These are phyloP conservation scores for Brassica incana DNA, from an alignment of 345 rosid species.

Conservation along the genomic window DNA sequence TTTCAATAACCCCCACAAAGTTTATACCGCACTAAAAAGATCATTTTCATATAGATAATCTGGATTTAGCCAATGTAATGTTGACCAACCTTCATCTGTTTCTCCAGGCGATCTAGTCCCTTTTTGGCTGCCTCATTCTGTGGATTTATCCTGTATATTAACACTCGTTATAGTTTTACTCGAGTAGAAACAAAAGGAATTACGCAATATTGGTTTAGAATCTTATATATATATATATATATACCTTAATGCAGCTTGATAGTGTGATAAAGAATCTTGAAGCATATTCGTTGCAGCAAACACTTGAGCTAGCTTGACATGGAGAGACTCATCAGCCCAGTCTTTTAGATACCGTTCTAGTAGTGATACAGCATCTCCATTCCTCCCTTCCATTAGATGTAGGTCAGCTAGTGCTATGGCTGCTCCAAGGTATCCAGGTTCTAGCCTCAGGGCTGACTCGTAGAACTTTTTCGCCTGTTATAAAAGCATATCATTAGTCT, in stretches of 20 bases:
- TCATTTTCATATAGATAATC: not conserved
- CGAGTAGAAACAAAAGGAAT: not conserved
- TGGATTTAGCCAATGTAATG: not conserved
- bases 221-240: not conserved
- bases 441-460: slow-evolving; percentile 91
- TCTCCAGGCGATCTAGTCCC: slow-evolving; percentile 95
- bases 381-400: slow-evolving; percentile 85
- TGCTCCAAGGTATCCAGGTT: slow-evolving; percentile 95
- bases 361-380: slow-evolving; percentile 86
- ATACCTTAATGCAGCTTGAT: slow-evolving; percentile 89
- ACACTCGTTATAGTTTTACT: not conserved
- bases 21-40: slow-evolving; percentile 6
- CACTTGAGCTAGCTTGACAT: slow-evolving; percentile 95
- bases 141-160: slow-evolving; percentile 73
- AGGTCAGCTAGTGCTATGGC: slow-evolving; percentile 96
- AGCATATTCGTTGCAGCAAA: slow-evolving; percentile 84
- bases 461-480: slow-evolving; percentile 91
- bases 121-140: slow-evolving; percentile 92
- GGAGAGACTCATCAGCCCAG: slow-evolving; percentile 98
- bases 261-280: slow-evolving; percentile 84
- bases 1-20: not conserved
- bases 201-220: not conserved
- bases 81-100: slow-evolving; percentile 87
- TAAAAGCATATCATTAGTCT: slow-evolving; percentile 14
- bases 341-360: slow-evolving; percentile 96